Evolutionary conservation across 768 basidiomycete genomes (phyloP).

Genomic region (Suillus occidentalis): DNA sequence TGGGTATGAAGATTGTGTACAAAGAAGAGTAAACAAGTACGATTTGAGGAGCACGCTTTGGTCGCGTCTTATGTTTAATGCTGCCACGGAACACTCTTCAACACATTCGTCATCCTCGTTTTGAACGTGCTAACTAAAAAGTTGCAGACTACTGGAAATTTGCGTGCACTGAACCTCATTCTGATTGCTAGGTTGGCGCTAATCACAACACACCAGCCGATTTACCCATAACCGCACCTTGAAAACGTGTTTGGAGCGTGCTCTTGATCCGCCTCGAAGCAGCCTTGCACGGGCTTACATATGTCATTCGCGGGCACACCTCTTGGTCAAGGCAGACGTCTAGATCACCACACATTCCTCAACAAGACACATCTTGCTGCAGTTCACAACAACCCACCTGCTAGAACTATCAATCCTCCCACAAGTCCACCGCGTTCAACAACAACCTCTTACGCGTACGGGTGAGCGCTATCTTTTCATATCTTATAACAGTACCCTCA

Average conservation of each 20-base stretch:
- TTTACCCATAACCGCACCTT: slow-evolving; percentile 6
- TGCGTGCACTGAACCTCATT: neutral
- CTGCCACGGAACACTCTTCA: slow-evolving; percentile 11
- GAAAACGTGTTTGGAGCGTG: slow-evolving; percentile 18
- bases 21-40: slow-evolving; percentile 30
- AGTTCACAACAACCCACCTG: slow-evolving; percentile 28
- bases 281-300: slow-evolving; percentile 31
- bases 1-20: neutral
- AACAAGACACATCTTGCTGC: slow-evolving; percentile 47
- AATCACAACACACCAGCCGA: neutral
- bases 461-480: slow-evolving; percentile 42
- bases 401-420: slow-evolving; percentile 28
- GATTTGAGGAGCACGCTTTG: slow-evolving; percentile 13
- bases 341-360: slow-evolving; percentile 78
- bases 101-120: slow-evolving; percentile 1
- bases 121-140: neutral
- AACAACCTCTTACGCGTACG: slow-evolving; percentile 69
- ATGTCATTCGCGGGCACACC: slow-evolving; percentile 90
- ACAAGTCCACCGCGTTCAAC: slow-evolving; percentile 41
- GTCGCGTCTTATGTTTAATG: slow-evolving; percentile 13
- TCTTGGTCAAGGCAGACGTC: slow-evolving; percentile 81
- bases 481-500: slow-evolving; percentile 18
- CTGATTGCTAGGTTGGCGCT: neutral
- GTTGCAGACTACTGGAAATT: neutral
- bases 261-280: slow-evolving; percentile 5